Conservation (phyloP, 2,329 filamentous ascomycete genomes). For the Scytalidium lignicola region DNA sequence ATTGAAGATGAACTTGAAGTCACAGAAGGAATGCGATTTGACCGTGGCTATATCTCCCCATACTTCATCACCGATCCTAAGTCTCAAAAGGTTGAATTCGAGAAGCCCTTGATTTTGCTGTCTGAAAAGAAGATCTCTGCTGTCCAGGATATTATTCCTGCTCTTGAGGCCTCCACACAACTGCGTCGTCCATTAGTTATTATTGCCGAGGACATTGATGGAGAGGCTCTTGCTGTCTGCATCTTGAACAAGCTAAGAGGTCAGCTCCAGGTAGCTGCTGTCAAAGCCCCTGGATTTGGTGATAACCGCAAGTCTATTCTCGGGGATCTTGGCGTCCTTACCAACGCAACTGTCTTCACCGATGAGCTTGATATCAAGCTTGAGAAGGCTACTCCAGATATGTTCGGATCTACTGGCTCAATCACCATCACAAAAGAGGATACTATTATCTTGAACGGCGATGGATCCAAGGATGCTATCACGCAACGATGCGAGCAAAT, state of each 20-base stretch:
- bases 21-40: conserved; percentile 99
- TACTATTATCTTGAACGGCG: conserved; percentile 96
- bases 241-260: conserved; percentile 99
- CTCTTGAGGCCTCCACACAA: conserved; percentile 94
- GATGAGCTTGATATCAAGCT: conserved; percentile 99
- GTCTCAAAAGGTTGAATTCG: conserved; percentile 98
- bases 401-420: conserved; percentile 94
- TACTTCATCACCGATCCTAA: conserved; percentile 99
- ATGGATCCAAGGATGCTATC: conserved; percentile 90
- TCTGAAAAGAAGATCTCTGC: conserved; percentile 99
- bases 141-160: conserved; percentile 97
- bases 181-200: conserved; percentile 93
- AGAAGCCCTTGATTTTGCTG: conserved; percentile 97
- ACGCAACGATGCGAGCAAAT: conserved; percentile 98
- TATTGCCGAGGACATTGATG: conserved; percentile 98
- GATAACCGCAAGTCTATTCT: conserved; percentile 99
- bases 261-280: conserved; percentile 95
- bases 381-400: conserved; percentile 92
- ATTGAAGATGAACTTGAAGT: conserved; percentile 96
- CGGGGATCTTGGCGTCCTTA: conserved; percentile 90
- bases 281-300: conserved; percentile 98
- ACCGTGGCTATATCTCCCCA: conserved; percentile 95
- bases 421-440: conserved; percentile 99
- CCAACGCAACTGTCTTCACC: conserved; percentile 95
- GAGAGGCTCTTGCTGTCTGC: conserved; percentile 96